Base-by-base conservation (phyloP, 768 basidiomycete species). In the Kwoniella europaea region DNA sequence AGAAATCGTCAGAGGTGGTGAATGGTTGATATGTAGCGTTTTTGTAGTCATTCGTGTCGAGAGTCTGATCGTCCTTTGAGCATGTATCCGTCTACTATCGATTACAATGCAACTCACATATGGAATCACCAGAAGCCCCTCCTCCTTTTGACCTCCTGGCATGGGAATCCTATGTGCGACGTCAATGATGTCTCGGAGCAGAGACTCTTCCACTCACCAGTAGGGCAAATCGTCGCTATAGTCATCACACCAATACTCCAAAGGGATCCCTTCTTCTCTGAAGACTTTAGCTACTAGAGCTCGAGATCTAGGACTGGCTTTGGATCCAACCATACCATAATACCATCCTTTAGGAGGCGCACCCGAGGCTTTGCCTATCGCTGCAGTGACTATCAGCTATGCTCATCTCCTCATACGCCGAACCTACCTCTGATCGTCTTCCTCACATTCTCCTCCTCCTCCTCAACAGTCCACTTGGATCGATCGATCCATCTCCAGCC, bases 11-110 rank as follows among this genome's bases (percentile, higher is more conserved):
- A 42, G 74, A 73, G 4, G 72, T 57, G 10, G 74, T 72, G 56
- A 67, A 75, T 10, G 76, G 56, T 46, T 78, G 76, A 62, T 78
- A 70, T 52, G 62, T 60, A 24, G 74, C 76, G 57, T 78, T 70
- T 70, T 79, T 77, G 67, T 76, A 77, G 68, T 80, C 76, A 71
- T 78, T 78, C 13, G 73, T 78, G 68, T 80, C 79, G 65, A 77
- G 76, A 1, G 73, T 77, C 35, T 22, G n/a, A 35, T 35, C 7
- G 35, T 35, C 4, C 35, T 35, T 35, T 35, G 46, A 50, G 46
- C 46, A 16, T 20, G 10, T 57, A 24, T 27, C 20, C 56, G 29
- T 18, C 20, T 10, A 4, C 12, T 57, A 13, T 12, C 12, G 56
- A 57, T 27, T 18, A 18, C 1, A 27, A 4, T 27, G 22, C 20